These are phyloP conservation scores for Ophiocordyceps robertsii DNA, from an alignment of 2,329 filamentous ascomycete genomes.

Conservation along the genomic window DNA sequence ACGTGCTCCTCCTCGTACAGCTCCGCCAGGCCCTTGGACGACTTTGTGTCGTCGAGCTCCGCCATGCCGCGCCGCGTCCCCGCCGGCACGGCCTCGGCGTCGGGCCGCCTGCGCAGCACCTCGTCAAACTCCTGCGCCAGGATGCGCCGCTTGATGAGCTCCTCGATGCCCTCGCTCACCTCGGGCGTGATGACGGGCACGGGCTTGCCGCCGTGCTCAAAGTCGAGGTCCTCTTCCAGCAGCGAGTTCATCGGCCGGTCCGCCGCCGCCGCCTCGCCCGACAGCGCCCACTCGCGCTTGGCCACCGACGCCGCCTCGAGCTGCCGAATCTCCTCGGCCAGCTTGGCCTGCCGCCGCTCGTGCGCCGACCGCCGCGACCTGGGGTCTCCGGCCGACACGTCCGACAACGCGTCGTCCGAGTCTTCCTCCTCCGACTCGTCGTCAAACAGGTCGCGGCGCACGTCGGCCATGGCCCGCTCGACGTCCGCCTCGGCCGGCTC, in stretches of 20 bases:
- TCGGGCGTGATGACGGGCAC: constrained; percentile 89
- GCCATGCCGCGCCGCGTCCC: constrained; percentile 57
- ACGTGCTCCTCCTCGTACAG: constrained; percentile 90
- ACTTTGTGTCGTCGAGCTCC: constrained; percentile 76
- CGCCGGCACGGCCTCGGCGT: constrained; percentile 48
- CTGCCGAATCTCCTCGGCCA: constrained; percentile 80
- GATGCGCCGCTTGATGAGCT: constrained; percentile 87
- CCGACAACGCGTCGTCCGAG: constrained; percentile 50
- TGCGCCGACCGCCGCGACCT: constrained; percentile 70
- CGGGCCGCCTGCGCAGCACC: constrained; percentile 68
- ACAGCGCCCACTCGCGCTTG: constrained; percentile 81
- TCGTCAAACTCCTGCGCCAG: constrained; percentile 86
- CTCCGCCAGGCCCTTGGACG: constrained; percentile 77
- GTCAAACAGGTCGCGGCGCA: constrained; percentile 83
- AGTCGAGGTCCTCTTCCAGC: constrained; percentile 88
- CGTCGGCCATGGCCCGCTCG: constrained; percentile 71
- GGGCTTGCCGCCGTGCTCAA: constrained; percentile 88
- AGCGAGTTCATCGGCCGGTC: constrained; percentile 85
- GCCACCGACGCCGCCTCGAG: constrained; percentile 82
- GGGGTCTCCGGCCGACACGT: constrained; percentile 54
- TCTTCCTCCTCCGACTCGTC: constrained; percentile 54
- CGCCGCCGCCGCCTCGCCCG: constrained; percentile 71
- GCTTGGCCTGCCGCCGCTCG: constrained; percentile 72
- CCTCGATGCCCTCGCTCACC: constrained; percentile 81
- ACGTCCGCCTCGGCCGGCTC: constrained; percentile 51